Conservation (phyloP, 805 yeast genomes). For the Sporopachydermia lactativora region DNA sequence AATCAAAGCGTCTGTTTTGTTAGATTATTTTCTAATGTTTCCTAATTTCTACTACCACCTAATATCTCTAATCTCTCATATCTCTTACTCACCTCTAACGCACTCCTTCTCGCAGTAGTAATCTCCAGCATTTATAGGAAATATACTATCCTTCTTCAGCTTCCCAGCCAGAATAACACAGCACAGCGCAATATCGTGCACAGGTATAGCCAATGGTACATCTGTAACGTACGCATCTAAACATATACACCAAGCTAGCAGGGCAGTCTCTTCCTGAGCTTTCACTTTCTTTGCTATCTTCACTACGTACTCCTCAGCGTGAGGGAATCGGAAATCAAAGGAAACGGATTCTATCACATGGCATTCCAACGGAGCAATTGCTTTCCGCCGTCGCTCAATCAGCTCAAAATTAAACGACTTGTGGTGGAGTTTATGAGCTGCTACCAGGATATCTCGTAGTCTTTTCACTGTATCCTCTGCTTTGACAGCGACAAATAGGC, state of each 20-base stretch:
- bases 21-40: not conserved
- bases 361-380: constrained; percentile 45
- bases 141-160: constrained; percentile 21
- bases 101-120: constrained; percentile 5
- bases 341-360: constrained; percentile 61
- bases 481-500: constrained; percentile 59
- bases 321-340: constrained; percentile 65
- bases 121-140: constrained; percentile 12
- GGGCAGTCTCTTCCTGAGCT: constrained; percentile 32
- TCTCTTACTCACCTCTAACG: constrained; percentile 8
- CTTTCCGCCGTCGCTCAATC: constrained; percentile 42
- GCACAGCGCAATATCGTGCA: constrained; percentile 63
- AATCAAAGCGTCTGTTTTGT: not conserved
- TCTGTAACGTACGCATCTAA: constrained; percentile 64
- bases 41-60: not conserved
- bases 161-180: constrained; percentile 46
- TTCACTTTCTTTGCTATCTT: constrained; percentile 37
- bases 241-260: constrained; percentile 61
- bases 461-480: constrained; percentile 78
- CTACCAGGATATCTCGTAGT: constrained; percentile 43
- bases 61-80: no score
- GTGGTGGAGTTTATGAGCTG: constrained; percentile 27
- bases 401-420: constrained; percentile 19
- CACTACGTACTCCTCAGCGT: constrained; percentile 51
- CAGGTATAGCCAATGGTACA: constrained; percentile 52